Base-by-base conservation (phyloP, 768 basidiomycete species). In the Amanita muscaria region DNA sequence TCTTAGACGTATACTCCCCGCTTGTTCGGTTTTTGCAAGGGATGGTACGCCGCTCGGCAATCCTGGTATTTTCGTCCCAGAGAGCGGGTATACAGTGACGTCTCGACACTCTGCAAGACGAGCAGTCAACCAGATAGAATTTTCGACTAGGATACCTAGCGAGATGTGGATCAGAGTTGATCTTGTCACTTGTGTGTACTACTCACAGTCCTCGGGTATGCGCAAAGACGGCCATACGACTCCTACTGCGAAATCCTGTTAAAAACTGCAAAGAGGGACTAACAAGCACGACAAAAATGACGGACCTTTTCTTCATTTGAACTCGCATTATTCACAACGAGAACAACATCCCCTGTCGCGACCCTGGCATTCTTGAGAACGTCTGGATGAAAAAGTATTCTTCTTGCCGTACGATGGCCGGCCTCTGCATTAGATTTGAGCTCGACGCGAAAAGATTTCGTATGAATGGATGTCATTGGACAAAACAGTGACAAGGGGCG, bases 161-260 rank as follows among this genome's bases (percentile, higher is more conserved):
- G 42, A 48, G 18, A 24, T 33, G 21, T 34, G 14, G 38, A 32
- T 21, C 32, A 30, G 5, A 30, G 39, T 23, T 19, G 37, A 39
- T 7, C 40, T 33, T 24, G 24, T 27, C 48, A 44, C 39, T 27
- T 33, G 47, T 38, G 23, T 8, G 39, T 30, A 44, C 44, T 48
- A 69, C 79, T 55, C 59, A 83, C 87, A 65, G 49, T 78, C 73
- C 41, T 68, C 69, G 21, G 76, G 57, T 44, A 80, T 43, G 6
- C 84, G 81, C 35, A 71, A 54, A 30, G 80, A 83, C n/a, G 86
- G 85, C 87, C 87, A 89, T 53, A 75, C 72, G 36, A 79, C 64
- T 4, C 87, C 88, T 42, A 88, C 66, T 10, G 80, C 75, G 59
- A 80, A 80, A 34, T 68, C 61, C 81, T 83, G 56, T 56, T 46